A percentile compares a stretch with the other conserved stretches of the same genome.
Evolutionary conservation across 169 alveolate genomes (phyloP).

Genomic region (Plasmodium inui): DNA sequence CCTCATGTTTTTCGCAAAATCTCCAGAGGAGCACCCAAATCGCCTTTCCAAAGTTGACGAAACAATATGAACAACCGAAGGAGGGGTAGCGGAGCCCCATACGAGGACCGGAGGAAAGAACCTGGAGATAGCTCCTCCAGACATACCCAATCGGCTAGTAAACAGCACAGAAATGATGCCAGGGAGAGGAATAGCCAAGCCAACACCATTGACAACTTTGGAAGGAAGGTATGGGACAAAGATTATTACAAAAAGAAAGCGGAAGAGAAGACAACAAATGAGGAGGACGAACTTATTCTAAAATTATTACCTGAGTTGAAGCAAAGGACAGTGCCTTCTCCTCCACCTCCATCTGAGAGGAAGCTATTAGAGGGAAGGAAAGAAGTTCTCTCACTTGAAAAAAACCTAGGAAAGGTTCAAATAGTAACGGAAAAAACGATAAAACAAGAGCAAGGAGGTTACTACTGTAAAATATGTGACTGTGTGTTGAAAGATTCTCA

Average conservation of each 20-base stretch:
- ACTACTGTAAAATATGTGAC: constrained; percentile 90
- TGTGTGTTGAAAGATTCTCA: constrained; percentile 90
- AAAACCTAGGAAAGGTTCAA: constrained; percentile 86
- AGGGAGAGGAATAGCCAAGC: neutral
- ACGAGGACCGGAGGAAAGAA: neutral
- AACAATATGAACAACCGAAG: neutral
- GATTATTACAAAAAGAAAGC: constrained; percentile 79
- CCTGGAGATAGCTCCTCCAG: neutral
- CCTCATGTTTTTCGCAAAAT: too few species aligned
- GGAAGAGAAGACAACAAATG: constrained; percentile 75
- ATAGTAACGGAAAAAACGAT: constrained; percentile 86
- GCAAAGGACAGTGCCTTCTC: constrained; percentile 54
- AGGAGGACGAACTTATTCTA: constrained; percentile 80
- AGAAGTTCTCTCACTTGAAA: constrained; percentile 82
- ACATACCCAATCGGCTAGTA: neutral
- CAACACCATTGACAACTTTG: constrained; percentile 80
- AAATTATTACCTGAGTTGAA: constrained; percentile 77
- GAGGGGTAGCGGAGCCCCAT: neutral
- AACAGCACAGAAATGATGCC: neutral
- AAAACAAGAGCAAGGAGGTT: constrained; percentile 90
- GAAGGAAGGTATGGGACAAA: constrained; percentile 88
- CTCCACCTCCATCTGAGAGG: constrained; percentile 83
- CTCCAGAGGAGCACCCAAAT: neutral
- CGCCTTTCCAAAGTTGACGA: neutral
- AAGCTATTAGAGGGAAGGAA: constrained; percentile 85